These are phyloP conservation scores for Aspergillus panamensis DNA, from an alignment of 495 filamentous ascomycete species.

Conservation along the genomic window DNA sequence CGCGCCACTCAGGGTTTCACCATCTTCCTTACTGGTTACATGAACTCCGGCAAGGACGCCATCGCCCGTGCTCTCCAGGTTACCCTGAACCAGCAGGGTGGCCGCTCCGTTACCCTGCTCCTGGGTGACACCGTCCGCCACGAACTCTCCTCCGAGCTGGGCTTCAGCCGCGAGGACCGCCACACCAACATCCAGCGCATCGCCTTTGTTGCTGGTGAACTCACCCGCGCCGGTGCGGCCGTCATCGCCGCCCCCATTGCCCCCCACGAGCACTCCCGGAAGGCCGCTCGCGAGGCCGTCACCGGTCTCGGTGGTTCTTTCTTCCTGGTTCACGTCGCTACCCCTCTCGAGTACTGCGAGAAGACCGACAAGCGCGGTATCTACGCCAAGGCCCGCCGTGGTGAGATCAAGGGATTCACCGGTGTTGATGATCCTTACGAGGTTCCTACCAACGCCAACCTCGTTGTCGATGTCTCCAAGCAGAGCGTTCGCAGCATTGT, in stretches of 20 bases:
- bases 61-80: slow-evolving; percentile 94
- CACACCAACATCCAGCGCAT: slow-evolving; percentile 95
- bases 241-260: slow-evolving; percentile 98
- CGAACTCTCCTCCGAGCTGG: slow-evolving; percentile 91
- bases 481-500: slow-evolving; percentile 88
- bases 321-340: slow-evolving; percentile 93
- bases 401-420: slow-evolving; percentile 97
- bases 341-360: slow-evolving; percentile 87
- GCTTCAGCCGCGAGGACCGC: slow-evolving; percentile 90
- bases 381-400: slow-evolving; percentile 76
- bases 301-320: slow-evolving; percentile 78
- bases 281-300: slow-evolving; percentile 75
- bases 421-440: slow-evolving; percentile 99
- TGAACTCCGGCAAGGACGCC: slow-evolving; percentile 94
- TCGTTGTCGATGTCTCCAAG: slow-evolving; percentile 81
- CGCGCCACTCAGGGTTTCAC: slow-evolving; percentile 92
- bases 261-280: slow-evolving; percentile 75
- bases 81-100: slow-evolving; percentile 96
- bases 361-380: slow-evolving; percentile 92
- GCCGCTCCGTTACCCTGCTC: slow-evolving; percentile 87
- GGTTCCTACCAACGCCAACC: slow-evolving; percentile 72
- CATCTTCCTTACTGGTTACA: slow-evolving; percentile 94
- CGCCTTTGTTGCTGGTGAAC: slow-evolving; percentile 90
- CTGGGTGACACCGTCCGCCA: slow-evolving; percentile 91
- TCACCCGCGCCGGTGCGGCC: slow-evolving; percentile 87